Evolutionary conservation across 805 yeast species (phyloP).

Genomic region (Candida alai): DNA sequence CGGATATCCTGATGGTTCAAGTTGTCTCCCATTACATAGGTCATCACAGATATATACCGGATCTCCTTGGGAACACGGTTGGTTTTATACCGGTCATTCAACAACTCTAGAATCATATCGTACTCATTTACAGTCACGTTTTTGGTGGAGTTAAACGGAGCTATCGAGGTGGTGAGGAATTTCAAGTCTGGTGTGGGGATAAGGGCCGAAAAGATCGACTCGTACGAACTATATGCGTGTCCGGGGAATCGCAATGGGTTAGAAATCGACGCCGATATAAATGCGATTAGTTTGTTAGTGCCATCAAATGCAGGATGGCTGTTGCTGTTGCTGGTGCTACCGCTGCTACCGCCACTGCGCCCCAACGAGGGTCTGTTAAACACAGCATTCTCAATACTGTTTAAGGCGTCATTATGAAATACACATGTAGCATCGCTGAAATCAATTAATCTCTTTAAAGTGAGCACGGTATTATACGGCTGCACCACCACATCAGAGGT

Average conservation of each 20-base stretch:
- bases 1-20: constrained; percentile 67
- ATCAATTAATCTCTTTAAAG: constrained; percentile 77
- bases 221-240: constrained; percentile 81
- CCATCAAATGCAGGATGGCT: constrained; percentile 75
- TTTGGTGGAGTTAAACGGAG: constrained; percentile 44
- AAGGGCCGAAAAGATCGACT: constrained; percentile 74
- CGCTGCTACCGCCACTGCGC: constrained; percentile 1
- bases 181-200: constrained; percentile 81
- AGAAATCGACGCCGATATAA: constrained; percentile 79
- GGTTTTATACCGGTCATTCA: constrained; percentile 76
- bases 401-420: constrained; percentile 83
- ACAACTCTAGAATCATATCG: constrained; percentile 78
- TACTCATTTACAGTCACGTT: constrained; percentile 72
- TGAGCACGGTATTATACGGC: constrained; percentile 86
- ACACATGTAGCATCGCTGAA: constrained; percentile 85
- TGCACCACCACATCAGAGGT: constrained; percentile 97
- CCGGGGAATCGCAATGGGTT: constrained; percentile 89
- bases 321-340: too few relatives aligned
- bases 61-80: constrained; percentile 44
- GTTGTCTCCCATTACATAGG: constrained; percentile 60
- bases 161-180: constrained; percentile 36
- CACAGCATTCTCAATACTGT: constrained; percentile 58
- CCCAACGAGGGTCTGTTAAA: constrained; percentile 8
- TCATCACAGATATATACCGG: constrained; percentile 64
- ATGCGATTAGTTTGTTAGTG: constrained; percentile 80